These are phyloP conservation scores for Cyberlindnera mycetangii DNA, from an alignment of 805 yeast genomes.

Conservation along the genomic window DNA sequence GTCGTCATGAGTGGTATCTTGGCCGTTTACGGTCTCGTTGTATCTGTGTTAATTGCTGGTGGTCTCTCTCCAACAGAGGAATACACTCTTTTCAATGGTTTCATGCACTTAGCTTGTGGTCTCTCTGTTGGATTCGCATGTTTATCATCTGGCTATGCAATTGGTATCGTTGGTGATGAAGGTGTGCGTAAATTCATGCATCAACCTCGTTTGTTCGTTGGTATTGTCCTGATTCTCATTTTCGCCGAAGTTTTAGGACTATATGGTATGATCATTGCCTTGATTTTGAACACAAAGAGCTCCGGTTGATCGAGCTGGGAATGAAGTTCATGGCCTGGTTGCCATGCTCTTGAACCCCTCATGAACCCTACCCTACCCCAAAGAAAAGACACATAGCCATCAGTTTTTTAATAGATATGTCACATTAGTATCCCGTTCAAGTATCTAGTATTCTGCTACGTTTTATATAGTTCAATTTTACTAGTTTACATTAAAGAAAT, in stretches of 20 bases:
- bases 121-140: slow-evolving; percentile 95
- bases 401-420: neutral
- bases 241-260: slow-evolving; percentile 88
- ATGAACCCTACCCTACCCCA: too few relatives aligned
- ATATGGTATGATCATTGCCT: slow-evolving; percentile 93
- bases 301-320: slow-evolving; percentile 43
- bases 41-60: slow-evolving; percentile 92
- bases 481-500: neutral
- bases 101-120: slow-evolving; percentile 97
- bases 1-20: slow-evolving; percentile 98
- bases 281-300: slow-evolving; percentile 88
- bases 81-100: slow-evolving; percentile 91
- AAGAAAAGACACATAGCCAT: neutral
- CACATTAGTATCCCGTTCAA: slow-evolving; percentile 2
- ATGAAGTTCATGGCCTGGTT: neutral
- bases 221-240: slow-evolving; percentile 84
- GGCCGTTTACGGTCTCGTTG: slow-evolving; percentile 96
- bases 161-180: slow-evolving; percentile 91
- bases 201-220: slow-evolving; percentile 85
- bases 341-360: too few relatives aligned
- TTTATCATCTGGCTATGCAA: slow-evolving; percentile 94
- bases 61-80: slow-evolving; percentile 74
- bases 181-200: slow-evolving; percentile 88
- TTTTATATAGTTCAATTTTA: too few relatives aligned
- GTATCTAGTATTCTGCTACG: too few relatives aligned